These are phyloP conservation scores for Eudorina sp. DNA, from an alignment of 139 green algal species.

Conservation along the genomic window DNA sequence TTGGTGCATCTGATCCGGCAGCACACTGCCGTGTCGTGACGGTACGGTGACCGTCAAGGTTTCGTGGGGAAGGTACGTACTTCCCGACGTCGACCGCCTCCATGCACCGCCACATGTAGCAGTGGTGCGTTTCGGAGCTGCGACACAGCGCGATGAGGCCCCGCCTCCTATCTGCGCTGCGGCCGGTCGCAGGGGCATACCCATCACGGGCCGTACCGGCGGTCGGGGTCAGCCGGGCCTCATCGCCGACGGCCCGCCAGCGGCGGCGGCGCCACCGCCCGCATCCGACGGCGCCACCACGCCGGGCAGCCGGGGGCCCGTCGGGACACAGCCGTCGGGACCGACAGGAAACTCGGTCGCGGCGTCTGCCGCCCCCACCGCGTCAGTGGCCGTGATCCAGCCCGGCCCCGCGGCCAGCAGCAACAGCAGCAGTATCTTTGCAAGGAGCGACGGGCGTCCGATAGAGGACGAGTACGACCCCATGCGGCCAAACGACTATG, in stretches of 20 bases:
- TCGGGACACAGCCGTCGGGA: neutral
- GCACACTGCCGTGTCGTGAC: too few relatives aligned
- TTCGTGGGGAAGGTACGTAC: too few relatives aligned
- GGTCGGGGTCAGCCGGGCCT: constrained; percentile 36
- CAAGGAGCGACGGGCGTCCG: constrained; percentile 3
- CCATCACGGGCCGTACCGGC: constrained; percentile 38
- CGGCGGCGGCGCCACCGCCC: neutral
- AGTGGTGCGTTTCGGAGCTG: too few relatives aligned
- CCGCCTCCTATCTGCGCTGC: neutral
- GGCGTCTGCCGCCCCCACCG: neutral
- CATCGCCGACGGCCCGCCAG: neutral
- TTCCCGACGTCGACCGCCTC: too few relatives aligned
- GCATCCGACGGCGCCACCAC: neutral
- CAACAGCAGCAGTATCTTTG: constrained; percentile 44
- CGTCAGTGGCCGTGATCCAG: neutral
- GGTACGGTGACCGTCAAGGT: too few relatives aligned
- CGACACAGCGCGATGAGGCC: too few relatives aligned
- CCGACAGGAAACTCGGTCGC: neutral
- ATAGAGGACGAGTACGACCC: constrained; percentile 92
- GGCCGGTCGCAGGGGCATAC: constrained; percentile 21
- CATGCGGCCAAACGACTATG: constrained; percentile 92
- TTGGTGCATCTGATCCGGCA: too few relatives aligned
- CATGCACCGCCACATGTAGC: too few relatives aligned
- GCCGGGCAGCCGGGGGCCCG: neutral
- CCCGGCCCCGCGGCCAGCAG: neutral